A percentile compares a stretch with the other conserved stretches of the same genome.
phyloP scores from a whole-genome alignment of 129 eudicot species.

The Saussurea involucrata region DNA sequence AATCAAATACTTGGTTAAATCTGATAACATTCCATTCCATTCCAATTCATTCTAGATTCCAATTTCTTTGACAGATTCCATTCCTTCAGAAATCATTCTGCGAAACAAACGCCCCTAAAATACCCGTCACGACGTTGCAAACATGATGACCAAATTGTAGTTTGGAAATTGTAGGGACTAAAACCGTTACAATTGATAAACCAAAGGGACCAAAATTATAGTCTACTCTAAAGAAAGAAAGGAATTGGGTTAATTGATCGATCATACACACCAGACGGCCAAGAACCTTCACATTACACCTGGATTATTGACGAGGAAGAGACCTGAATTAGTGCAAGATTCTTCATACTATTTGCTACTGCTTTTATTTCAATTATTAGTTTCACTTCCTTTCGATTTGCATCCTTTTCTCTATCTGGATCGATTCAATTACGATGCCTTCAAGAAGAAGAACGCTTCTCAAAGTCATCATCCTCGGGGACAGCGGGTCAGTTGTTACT shows the following conservation, averaged over 20 bases:
- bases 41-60: too few relatives aligned
- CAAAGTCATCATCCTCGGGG: conserved; percentile 95
- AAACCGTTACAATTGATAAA: neutral
- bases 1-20: too few relatives aligned
- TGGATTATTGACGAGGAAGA: conserved; percentile 10
- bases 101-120: too few relatives aligned
- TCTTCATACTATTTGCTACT: conserved; percentile 18
- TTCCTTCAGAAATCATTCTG: too few relatives aligned
- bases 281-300: conserved; percentile 16
- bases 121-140: too few relatives aligned
- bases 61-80: too few relatives aligned
- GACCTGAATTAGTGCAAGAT: conserved; percentile 15
- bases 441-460: conserved; percentile 83
- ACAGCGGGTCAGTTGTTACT: conserved; percentile 68
- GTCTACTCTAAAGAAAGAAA: neutral
- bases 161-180: neutral
- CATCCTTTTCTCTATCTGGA: neutral
- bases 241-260: conserved; percentile 6
- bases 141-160: neutral
- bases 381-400: conserved; percentile 19
- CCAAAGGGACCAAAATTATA: neutral
- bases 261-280: conserved; percentile 18
- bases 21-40: too few relatives aligned
- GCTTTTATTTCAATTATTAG: neutral
- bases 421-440: conserved; percentile 45